Evolutionary conservation across 345 rosid species (phyloP).

Genomic region (Tarenaya hassleriana): DNA sequence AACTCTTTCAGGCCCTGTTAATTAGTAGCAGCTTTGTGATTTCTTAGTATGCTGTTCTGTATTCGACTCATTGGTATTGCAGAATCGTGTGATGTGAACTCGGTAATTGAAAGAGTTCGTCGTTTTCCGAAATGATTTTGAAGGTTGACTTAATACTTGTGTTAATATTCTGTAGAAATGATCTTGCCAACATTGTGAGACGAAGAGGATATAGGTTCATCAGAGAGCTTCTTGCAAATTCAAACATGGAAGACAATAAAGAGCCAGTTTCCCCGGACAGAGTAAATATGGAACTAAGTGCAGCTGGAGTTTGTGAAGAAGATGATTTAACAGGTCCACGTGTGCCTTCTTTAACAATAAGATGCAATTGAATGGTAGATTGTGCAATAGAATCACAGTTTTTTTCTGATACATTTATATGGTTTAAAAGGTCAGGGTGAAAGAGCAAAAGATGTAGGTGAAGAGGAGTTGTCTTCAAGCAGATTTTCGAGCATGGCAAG

Average conservation of each 20-base stretch:
- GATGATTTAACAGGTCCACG: constrained; percentile 39
- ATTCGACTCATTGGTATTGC: no score
- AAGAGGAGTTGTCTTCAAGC: neutral
- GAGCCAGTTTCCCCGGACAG: constrained; percentile 14
- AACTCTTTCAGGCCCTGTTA: no score
- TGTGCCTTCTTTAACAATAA: constrained; percentile 2
- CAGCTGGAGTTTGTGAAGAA: constrained; percentile 9
- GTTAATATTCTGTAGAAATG: constrained; percentile 42
- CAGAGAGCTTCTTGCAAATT: constrained; percentile 50
- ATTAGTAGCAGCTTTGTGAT: no score
- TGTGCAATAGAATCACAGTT: neutral
- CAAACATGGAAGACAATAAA: constrained; percentile 24
- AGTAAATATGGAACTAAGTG: constrained; percentile 24
- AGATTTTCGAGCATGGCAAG: constrained; percentile 5
- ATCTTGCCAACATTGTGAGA: constrained; percentile 81
- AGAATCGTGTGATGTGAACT: no score
- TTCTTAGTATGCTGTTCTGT: no score
- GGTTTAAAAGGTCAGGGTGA: constrained; percentile 37
- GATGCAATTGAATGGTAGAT: neutral
- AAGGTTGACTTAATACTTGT: constrained; percentile 2
- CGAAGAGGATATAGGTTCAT: constrained; percentile 79
- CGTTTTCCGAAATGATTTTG: constrained; percentile 2
- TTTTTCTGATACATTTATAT: constrained; percentile 17
- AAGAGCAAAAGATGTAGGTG: constrained; percentile 21
- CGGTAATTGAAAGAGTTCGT: neutral